These are phyloP conservation scores for Syzygium aqueum DNA, from an alignment of 345 rosid genomes.

Conservation along the genomic window DNA sequence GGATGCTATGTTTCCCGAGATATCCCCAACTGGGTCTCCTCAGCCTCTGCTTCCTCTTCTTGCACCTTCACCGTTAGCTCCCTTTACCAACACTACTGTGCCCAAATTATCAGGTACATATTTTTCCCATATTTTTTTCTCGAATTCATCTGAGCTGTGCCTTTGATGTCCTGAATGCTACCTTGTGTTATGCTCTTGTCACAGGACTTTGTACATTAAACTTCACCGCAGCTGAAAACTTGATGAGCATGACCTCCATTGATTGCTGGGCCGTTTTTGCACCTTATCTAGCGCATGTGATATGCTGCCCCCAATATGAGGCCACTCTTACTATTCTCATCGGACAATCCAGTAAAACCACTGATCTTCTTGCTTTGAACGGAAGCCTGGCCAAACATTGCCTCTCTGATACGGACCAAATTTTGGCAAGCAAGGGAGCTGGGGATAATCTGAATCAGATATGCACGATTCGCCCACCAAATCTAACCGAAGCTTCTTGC, in stretches of 20 bases:
- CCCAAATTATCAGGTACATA: conserved; percentile 81
- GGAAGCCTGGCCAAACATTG: conserved; percentile 59
- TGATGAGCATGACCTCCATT: conserved; percentile 68
- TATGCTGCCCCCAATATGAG: conserved; percentile 92
- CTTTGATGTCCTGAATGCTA: neutral
- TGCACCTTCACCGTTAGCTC: conserved; percentile 86
- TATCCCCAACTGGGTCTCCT: conserved; percentile 62
- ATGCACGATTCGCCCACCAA: conserved; percentile 54
- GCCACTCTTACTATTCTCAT: conserved; percentile 71
- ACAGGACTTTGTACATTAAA: conserved; percentile 69
- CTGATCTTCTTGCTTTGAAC: conserved; percentile 59
- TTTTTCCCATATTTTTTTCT: neutral
- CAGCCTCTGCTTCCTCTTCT: conserved; percentile 84
- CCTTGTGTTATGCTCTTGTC: neutral
- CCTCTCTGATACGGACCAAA: conserved; percentile 74
- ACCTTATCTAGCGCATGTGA: conserved; percentile 76
- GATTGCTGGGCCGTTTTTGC: conserved; percentile 81
- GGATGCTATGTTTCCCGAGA: conserved; percentile 48
- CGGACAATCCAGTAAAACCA: conserved; percentile 68
- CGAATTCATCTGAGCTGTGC: neutral
- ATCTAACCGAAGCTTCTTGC: conserved; percentile 80
- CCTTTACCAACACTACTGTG: conserved; percentile 54
- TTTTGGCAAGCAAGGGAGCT: conserved; percentile 76
- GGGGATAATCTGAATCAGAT: conserved; percentile 35
- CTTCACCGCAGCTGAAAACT: conserved; percentile 57